Evolutionary conservation across 2,329 filamentous ascomycete species (phyloP).

Genomic region (Orbilia javanica): DNA sequence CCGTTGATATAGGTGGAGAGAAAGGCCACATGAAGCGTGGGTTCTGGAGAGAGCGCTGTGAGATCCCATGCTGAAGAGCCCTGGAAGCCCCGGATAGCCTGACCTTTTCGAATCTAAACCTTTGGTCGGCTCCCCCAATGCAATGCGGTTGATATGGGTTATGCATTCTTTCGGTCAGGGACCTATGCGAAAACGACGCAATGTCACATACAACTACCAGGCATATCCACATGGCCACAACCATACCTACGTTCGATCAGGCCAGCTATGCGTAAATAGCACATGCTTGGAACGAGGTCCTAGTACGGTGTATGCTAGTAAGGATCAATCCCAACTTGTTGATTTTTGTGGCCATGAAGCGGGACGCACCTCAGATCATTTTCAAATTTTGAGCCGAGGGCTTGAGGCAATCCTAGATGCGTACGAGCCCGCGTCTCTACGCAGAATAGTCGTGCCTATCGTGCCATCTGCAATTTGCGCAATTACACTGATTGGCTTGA

Average conservation of each 20-base stretch:
- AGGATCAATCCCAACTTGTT: neutral
- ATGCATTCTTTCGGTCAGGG: slow-evolving; percentile 16
- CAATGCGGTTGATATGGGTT: slow-evolving; percentile 9
- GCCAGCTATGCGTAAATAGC: slow-evolving; percentile 1
- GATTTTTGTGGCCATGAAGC: neutral
- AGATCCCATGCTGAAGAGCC: slow-evolving; percentile 1
- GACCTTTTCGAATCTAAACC: slow-evolving; percentile 24
- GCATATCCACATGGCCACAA: slow-evolving; percentile 2
- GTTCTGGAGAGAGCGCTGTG: slow-evolving; percentile 15
- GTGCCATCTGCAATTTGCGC: slow-evolving; percentile 8
- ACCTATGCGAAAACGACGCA: slow-evolving; percentile 37
- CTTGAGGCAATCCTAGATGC: neutral
- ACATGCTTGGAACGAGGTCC: slow-evolving; percentile 11
- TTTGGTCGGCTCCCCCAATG: slow-evolving; percentile 10
- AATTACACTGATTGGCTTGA: slow-evolving; percentile 25
- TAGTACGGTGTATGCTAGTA: too few relatives aligned
- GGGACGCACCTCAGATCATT: slow-evolving; percentile 31
- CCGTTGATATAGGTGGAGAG: slow-evolving; percentile 15
- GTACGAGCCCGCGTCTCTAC: neutral
- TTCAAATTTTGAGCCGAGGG: slow-evolving; percentile 39
- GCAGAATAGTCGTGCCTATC: neutral
- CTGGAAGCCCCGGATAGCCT: neutral
- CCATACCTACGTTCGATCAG: neutral
- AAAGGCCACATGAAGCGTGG: neutral
- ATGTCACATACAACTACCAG: slow-evolving; percentile 36